Evolutionary conservation across 2,329 filamentous ascomycete genomes (phyloP), one percentile per base, ranked within the genome.

Genomic region (Aaosphaeria arxii): DNA sequence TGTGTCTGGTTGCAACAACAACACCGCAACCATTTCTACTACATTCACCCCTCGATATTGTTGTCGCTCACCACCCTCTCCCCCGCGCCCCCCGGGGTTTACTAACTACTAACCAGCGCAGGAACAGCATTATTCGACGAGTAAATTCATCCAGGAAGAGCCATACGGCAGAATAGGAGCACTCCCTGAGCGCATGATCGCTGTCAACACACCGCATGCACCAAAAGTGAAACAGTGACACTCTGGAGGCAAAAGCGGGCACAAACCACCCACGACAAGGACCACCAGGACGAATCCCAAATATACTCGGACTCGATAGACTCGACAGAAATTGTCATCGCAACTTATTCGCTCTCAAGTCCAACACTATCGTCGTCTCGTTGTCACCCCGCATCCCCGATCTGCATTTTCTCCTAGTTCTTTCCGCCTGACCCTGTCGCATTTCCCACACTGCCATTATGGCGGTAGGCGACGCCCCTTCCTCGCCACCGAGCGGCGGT

Each of bases 51-150:
- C 17, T 24, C 17, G 17, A 24, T 24, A 24, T 24, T 24, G 17
- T 24, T 24, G 17, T 24, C 17, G 17, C 17, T 24, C 17, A 24
- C 17, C 17, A 24, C 17, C 17, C 17, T 24, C 39, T 7, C 9
- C 39, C 39, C 17, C 39, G 11, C 39, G 24, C 11, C 11, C 7
- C 49, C 47, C 49, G 46, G 52, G 55, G 55, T 43, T 40, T 57
- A 62, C 57, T 62, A 57, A 66, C 61, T 50, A 66, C 65, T 67
- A 67, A 68, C 57, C 47, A 29, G 40, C 52, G 58, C 61, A 69
- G 65, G 35, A 30, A 56, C 46, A 63, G 63, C 39, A 46, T 5
- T 35, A 54, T 45, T 47, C 44, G 47, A 43, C 49, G 54, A 50
- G 47, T 41, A 42, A 7, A 11, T 11, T 38, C 11, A 44, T 49